These are phyloP conservation scores for Breynia disticha DNA, from an alignment of 441 rosid genomes.

Conservation along the genomic window DNA sequence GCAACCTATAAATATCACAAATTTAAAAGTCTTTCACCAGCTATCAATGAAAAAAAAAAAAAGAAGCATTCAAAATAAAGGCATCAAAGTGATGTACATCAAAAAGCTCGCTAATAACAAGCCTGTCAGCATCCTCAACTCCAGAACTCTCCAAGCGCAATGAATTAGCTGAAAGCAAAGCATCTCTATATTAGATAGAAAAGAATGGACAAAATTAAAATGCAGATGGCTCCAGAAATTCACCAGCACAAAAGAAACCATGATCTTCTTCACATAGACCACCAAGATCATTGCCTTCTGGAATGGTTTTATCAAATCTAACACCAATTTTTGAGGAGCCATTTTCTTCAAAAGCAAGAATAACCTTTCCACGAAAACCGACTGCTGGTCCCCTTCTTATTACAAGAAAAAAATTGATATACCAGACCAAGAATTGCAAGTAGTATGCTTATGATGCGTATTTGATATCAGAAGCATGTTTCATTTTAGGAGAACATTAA, in stretches of 20 bases:
- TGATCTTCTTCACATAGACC: conserved; percentile 88
- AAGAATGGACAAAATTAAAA: conserved; percentile 3
- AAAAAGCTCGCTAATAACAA: conserved; percentile 77
- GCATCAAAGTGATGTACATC: conserved; percentile 44
- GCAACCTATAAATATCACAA: conserved; percentile 50
- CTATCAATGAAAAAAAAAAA: conserved; percentile 3
- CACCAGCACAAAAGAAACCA: conserved; percentile 94
- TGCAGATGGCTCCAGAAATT: conserved; percentile 5
- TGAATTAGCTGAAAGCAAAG: conserved; percentile 48
- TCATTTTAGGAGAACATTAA: too few relatives aligned
- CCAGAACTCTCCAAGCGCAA: conserved; percentile 75
- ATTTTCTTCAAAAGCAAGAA: conserved; percentile 92
- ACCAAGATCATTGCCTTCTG: conserved; percentile 93
- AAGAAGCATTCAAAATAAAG: conserved; percentile 6
- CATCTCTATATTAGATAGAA: conserved; percentile 3
- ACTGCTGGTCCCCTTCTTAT: conserved; percentile 61
- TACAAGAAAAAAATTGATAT: conserved; percentile 1
- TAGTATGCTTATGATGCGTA: neutral
- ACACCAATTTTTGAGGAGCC: conserved; percentile 85
- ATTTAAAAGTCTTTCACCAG: conserved; percentile 14
- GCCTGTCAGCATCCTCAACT: conserved; percentile 76
- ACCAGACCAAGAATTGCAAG: neutral
- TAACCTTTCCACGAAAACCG: conserved; percentile 86
- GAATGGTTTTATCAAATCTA: conserved; percentile 80
- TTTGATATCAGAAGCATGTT: too few relatives aligned